These are phyloP conservation scores for Rhodamnia rubescens DNA, from an alignment of 345 rosid genomes.

Conservation along the genomic window DNA sequence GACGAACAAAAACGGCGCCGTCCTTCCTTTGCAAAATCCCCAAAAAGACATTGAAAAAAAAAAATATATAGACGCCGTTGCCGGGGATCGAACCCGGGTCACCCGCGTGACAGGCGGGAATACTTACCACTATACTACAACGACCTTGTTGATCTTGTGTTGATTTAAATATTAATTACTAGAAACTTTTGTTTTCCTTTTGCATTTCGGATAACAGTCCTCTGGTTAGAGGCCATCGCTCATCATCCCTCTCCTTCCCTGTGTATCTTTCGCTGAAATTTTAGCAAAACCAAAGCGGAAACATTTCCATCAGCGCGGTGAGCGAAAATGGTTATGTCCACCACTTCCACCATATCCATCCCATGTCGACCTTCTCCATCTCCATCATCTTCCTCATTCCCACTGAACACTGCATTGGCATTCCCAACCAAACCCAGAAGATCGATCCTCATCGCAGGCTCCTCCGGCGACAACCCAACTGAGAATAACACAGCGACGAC, in stretches of 20 bases:
- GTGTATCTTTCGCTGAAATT: background rate
- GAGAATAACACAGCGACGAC: background rate
- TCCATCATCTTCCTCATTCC: background rate
- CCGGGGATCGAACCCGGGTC: slow-evolving; percentile 99
- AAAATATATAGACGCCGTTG: slow-evolving; percentile 33
- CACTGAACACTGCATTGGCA: background rate
- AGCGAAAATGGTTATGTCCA: slow-evolving; percentile 17
- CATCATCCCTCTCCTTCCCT: background rate
- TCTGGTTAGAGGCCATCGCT: background rate
- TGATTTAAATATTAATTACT: fast-evolving
- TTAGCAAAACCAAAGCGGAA: background rate
- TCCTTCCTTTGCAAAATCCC: fast-evolving
- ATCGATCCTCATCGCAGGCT: background rate
- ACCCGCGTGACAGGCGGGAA: slow-evolving; percentile 94
- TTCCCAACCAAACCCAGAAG: slow-evolving; percentile 5
- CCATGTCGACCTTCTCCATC: background rate
- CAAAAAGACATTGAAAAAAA: fast-evolving
- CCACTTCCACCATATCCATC: slow-evolving; percentile 7
- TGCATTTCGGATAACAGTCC: background rate
- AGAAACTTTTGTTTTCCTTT: background rate
- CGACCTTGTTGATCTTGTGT: background rate
- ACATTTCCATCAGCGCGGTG: background rate
- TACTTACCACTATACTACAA: slow-evolving; percentile 96
- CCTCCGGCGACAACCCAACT: background rate
- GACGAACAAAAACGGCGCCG: background rate